Base-by-base conservation (phyloP, 2,329 filamentous ascomycete species). In the Fusarium cicatricum region DNA sequence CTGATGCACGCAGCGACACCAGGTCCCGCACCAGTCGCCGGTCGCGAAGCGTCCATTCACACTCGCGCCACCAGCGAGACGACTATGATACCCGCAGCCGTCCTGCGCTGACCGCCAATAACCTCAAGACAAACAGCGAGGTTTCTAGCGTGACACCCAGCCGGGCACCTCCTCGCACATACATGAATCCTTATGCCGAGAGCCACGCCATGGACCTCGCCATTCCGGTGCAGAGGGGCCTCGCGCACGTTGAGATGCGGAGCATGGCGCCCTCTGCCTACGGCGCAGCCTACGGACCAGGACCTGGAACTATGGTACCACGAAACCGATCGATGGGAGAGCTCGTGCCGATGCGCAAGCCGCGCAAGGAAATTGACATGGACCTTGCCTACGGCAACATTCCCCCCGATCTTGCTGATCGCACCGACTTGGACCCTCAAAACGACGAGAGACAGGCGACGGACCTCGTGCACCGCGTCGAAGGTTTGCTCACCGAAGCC, bases 321-420 rank as follows among this genome's bases (percentile, higher is more conserved):
- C 79, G 72, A 21, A 66, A 68, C 23, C 57, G 56, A 19, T 81
- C 81, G 7, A 76, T 80, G 16, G 72, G 77, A 1, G 69, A 75
- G 10, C 60, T 79, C 16, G 65, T 67, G 21, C 43, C 48, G 42
- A 57, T 66, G 39, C 26, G 11, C 7, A 59, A 57, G 66, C 55
- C 60, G 21, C 62, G 68, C 38, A 79, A 82, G 65, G 80, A 87
- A 50, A 87, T 97, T 66, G 94, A 97, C 70, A 92, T 96, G 90
- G 84, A 97, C 71, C 81, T 98, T 8, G 94, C 94, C 8, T 98
- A 97, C 69, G 94, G 94, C 55, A 88, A 91, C 46, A 80, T 95
- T 0, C 90, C 90, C 1, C 86, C 90, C 52, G 85, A 92, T 66
- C 75, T 91, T 75, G 72, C 77, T 70, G 48, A 75, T 74, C 71